Conservation (phyloP, 2,329 filamentous ascomycete genomes). For the Botrytis paeoniae region DNA sequence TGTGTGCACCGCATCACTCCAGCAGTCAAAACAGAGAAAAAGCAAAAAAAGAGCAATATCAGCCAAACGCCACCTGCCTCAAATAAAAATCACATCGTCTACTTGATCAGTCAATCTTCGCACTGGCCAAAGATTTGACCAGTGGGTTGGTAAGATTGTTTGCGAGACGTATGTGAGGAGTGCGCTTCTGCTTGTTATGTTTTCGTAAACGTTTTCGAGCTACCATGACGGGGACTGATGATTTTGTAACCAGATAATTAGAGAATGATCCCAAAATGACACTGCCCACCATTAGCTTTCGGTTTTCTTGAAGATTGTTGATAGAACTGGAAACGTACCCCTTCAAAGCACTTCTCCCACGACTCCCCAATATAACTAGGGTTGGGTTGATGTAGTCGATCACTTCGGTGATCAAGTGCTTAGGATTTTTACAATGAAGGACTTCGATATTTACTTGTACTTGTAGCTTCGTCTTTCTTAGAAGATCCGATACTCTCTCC, state of each 20-base stretch:
- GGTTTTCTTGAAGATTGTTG: neutral
- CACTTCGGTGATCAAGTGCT: slow-evolving; percentile 94
- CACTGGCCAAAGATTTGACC: slow-evolving; percentile 18
- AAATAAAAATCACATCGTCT: neutral
- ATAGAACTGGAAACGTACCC: slow-evolving; percentile 56
- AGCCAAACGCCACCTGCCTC: neutral
- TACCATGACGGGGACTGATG: slow-evolving; percentile 96
- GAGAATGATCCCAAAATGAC: slow-evolving; percentile 95
- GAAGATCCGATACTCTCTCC: slow-evolving; percentile 75
- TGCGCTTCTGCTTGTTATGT: slow-evolving; percentile 74
- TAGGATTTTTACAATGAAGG: slow-evolving; percentile 96
- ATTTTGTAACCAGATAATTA: slow-evolving; percentile 96
- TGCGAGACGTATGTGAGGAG: slow-evolving; percentile 64
- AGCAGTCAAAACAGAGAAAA: neutral
- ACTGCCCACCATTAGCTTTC: slow-evolving; percentile 47
- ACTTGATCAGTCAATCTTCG: slow-evolving; percentile 22
- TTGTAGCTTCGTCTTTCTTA: slow-evolving; percentile 88
- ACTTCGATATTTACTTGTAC: slow-evolving; percentile 94
- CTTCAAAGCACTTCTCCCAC: slow-evolving; percentile 88
- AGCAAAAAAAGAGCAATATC: neutral
- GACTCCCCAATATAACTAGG: slow-evolving; percentile 86
- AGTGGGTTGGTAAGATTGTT: slow-evolving; percentile 74
- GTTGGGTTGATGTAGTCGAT: slow-evolving; percentile 92
- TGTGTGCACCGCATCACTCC: neutral
- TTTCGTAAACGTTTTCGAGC: slow-evolving; percentile 86